Percentiles rank a stretch among this genome's conserved stretches.
Conservation (phyloP, 768 basidiomycete species). For the Thelephora ganbajun region DNA sequence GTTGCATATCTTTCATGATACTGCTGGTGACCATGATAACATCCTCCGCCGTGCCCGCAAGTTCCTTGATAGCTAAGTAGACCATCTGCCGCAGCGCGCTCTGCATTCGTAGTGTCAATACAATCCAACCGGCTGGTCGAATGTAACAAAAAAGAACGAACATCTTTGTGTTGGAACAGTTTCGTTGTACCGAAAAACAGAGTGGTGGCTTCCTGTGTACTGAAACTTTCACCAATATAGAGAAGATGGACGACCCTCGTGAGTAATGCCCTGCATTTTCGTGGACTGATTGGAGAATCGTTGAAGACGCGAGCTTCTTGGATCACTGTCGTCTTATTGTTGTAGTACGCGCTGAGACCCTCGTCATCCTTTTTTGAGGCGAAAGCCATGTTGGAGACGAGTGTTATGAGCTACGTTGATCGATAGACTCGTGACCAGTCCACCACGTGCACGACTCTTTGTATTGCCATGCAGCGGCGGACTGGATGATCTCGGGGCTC, state of each 20-base stretch:
- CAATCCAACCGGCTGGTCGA: neutral
- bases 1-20: slow-evolving; percentile 99
- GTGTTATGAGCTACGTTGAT: too few species aligned
- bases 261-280: slow-evolving; percentile 91
- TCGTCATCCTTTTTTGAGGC: slow-evolving; percentile 92
- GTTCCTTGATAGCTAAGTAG: slow-evolving; percentile 96
- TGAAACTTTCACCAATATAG: slow-evolving; percentile 91
- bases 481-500: too few species aligned
- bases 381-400: slow-evolving; percentile 43
- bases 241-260: slow-evolving; percentile 94
- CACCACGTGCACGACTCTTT: too few species aligned
- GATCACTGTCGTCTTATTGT: slow-evolving; percentile 96
- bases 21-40: slow-evolving; percentile 99
- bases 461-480: too few species aligned
- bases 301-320: slow-evolving; percentile 99
- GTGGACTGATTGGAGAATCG: slow-evolving; percentile 95
- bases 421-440: too few species aligned
- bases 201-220: slow-evolving; percentile 91
- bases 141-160: slow-evolving; percentile 28
- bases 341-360: slow-evolving; percentile 83
- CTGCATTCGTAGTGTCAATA: slow-evolving; percentile 24
- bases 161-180: slow-evolving; percentile 98
- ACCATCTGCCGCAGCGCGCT: slow-evolving; percentile 94
- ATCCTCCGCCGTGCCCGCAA: slow-evolving; percentile 91
- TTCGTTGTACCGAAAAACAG: slow-evolving; percentile 99